Percentiles rank a stretch among this genome's conserved stretches.
These are phyloP conservation scores for Phaeomoniella chlamydospora DNA, from an alignment of 2,329 filamentous ascomycete genomes.

Conservation along the genomic window DNA sequence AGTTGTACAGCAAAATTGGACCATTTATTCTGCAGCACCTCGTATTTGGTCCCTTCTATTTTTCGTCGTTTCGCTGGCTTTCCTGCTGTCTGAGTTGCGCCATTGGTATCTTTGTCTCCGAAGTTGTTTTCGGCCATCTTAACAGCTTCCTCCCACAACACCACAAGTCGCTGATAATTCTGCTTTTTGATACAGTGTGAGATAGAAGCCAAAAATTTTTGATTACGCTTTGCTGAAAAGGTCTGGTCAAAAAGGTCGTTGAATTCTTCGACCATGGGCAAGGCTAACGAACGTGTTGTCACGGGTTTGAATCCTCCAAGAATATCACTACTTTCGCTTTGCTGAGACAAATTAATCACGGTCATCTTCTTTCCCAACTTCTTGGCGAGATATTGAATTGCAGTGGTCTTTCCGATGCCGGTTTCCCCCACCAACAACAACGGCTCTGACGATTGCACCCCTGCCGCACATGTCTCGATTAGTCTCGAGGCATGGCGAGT, in stretches of 20 bases:
- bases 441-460: conserved; percentile 73
- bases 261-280: conserved; percentile 88
- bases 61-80: conserved; percentile 61
- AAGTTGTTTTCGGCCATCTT: conserved; percentile 70
- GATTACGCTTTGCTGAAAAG: conserved; percentile 77
- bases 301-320: conserved; percentile 94
- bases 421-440: conserved; percentile 95
- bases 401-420: conserved; percentile 94
- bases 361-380: conserved; percentile 74
- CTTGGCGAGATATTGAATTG: conserved; percentile 81
- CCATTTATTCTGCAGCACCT: conserved; percentile 57
- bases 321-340: conserved; percentile 92
- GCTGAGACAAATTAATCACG: conserved; percentile 91
- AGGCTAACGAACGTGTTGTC: conserved; percentile 71
- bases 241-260: conserved; percentile 77
- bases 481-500: conserved; percentile 73
- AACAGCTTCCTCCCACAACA: conserved; percentile 76
- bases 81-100: conserved; percentile 26
- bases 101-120: conserved; percentile 27
- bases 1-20: conserved; percentile 61
- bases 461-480: conserved; percentile 76
- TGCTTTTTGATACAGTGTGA: conserved; percentile 65
- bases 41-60: conserved; percentile 36
- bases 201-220: conserved; percentile 69
- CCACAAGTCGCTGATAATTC: conserved; percentile 77